A percentile compares a stretch with the other conserved stretches of the same genome.
phyloP scores from a whole-genome alignment of 352 stramenopile species.

The Pythium folliculosum region DNA sequence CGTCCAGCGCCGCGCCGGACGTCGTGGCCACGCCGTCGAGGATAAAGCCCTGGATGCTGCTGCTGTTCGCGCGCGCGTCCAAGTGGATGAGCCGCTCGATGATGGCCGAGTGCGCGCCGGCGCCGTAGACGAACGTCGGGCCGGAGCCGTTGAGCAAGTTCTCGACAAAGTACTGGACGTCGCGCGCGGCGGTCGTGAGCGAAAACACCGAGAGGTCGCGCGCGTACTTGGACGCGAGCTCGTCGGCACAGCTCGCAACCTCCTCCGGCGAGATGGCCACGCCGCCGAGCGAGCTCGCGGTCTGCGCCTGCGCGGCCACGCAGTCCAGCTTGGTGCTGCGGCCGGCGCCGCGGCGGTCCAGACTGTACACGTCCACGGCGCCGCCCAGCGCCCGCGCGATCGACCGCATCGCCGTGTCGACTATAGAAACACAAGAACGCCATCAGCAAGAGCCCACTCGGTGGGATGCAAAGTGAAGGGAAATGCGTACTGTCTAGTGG shows the following conservation, averaged over 20 bases:
- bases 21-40: conserved; percentile 26
- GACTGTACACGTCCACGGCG: conserved; percentile 32
- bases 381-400: conserved; percentile 33
- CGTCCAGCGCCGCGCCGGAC: not conserved
- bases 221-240: conserved; percentile 19
- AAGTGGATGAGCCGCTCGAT: conserved; percentile 32
- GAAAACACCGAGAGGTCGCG: conserved; percentile 22
- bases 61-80: conserved; percentile 7
- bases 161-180: conserved; percentile 28
- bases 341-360: conserved; percentile 35
- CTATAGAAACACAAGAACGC: conserved; percentile 16
- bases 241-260: conserved; percentile 20
- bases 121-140: conserved; percentile 29
- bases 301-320: conserved; percentile 24
- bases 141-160: conserved; percentile 6
- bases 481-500: conserved; percentile 2
- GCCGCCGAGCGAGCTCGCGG: conserved; percentile 12
- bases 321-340: conserved; percentile 30
- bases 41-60: conserved; percentile 13
- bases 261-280: conserved; percentile 20
- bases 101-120: conserved; percentile 15
- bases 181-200: conserved; percentile 29
- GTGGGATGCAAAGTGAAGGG: not conserved
- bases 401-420: conserved; percentile 43
- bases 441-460: not conserved